Base-by-base conservation (phyloP, 345 rosid genomes). In the Excoecaria cochinchinensis region DNA sequence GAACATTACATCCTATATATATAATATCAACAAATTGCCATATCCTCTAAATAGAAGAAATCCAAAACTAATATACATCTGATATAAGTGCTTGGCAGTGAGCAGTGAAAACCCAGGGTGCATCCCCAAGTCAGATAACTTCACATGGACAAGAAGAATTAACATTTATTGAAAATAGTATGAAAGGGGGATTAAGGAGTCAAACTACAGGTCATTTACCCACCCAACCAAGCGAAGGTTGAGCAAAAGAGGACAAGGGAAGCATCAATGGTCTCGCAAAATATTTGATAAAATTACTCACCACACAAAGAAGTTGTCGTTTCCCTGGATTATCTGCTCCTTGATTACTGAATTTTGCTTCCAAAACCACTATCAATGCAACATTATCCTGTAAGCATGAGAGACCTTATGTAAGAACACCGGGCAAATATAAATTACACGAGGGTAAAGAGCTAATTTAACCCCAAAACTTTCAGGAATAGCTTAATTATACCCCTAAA, bases 301-400 rank as follows among this genome's bases (percentile, higher is more conserved):
- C 99, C 86, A 95, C 98, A 81, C 96, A 95, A 75, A 93, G 94
- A 77, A 95, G 94, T 78, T 93, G 98, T 24, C 97, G 88, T 75
- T 91, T 91, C 77, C 95, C 97, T 70, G 88, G 93, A 85, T 74
- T 86, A 63, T 96, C 98, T 79, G 82, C 89, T 80, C 93, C 93
- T 77, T 90, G 99, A 78, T 93, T 91, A 77, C 84, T 86, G 57
- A 95, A 95, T 82, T 93, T 93, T 62, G 97, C 97, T 83, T 95
- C 98, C 79, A 93, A 82, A 63, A 95, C 98, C 69, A 90, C 96
- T 65, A 95, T 95, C 64, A 95, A 75, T 25, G 99, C 99, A 71
- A 95, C 93, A 81, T 95, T 95, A 81, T 91, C 99, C 99, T 95
- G 79, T 31, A 51, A 62, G 53, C 50, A 75, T 65, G 52, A 71